Conservation (phyloP, 495 filamentous ascomycete species). For the Penicillium cataractarum region DNA sequence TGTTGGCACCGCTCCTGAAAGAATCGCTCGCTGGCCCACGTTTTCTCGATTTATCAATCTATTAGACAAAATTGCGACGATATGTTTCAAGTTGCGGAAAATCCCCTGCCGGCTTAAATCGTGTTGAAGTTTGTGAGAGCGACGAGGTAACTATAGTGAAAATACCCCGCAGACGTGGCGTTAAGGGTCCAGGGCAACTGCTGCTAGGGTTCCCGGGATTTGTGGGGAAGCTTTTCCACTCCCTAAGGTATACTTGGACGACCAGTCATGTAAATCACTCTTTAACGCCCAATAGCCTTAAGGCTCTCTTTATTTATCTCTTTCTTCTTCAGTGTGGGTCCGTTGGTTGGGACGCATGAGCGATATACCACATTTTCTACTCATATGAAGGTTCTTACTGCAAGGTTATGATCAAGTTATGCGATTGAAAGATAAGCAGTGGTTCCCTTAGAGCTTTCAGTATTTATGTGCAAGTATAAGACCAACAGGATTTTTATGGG, state of each 20-base stretch:
- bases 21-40: not conserved
- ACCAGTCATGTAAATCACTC: not conserved
- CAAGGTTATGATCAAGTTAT: too few relatives aligned
- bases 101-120: not conserved
- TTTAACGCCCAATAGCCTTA: not conserved
- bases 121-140: not conserved
- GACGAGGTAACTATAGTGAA: not conserved
- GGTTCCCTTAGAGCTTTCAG: too few relatives aligned
- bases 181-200: not conserved
- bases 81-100: not conserved
- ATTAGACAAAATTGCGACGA: not conserved
- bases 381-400: too few relatives aligned
- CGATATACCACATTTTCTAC: too few relatives aligned
- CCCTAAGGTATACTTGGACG: not conserved
- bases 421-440: too few relatives aligned
- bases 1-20: not conserved
- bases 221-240: not conserved
- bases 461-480: too few relatives aligned
- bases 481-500: too few relatives aligned
- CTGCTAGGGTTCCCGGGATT: not conserved
- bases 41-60: not conserved
- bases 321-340: not conserved
- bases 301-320: not conserved
- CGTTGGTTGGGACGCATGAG: too few relatives aligned
- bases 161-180: not conserved